phyloP scores from a whole-genome alignment of 2,329 filamentous ascomycete genomes.

The Curvularia hawaiiensis region DNA sequence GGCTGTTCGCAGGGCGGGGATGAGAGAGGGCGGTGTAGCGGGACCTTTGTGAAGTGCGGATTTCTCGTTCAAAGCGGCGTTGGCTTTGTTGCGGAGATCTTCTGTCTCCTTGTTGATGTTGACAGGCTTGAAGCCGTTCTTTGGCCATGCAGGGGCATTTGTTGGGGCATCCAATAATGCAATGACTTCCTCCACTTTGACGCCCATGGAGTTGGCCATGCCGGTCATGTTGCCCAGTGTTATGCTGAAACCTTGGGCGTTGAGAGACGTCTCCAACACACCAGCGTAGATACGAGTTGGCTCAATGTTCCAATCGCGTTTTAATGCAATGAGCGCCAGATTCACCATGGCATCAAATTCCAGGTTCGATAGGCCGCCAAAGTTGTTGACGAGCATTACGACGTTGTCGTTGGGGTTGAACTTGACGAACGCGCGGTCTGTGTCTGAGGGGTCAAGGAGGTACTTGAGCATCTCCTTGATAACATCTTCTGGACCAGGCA shows the following conservation, averaged over 20 bases:
- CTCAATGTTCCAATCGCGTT: constrained; percentile 55
- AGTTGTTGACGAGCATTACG: constrained; percentile 56
- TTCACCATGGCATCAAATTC: constrained; percentile 56
- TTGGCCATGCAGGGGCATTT: constrained; percentile 58
- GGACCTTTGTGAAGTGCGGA: constrained; percentile 31
- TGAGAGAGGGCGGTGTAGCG: constrained; percentile 49
- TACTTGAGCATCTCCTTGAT: constrained; percentile 56
- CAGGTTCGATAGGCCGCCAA: constrained; percentile 55
- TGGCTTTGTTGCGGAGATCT: constrained; percentile 35
- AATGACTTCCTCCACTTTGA: constrained; percentile 51
- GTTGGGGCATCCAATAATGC: constrained; percentile 57
- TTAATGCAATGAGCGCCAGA: constrained; percentile 48
- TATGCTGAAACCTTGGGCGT: constrained; percentile 62
- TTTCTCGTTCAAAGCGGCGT: constrained; percentile 30
- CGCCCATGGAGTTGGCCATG: constrained; percentile 50
- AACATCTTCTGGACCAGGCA: constrained; percentile 56
- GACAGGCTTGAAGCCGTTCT: constrained; percentile 50
- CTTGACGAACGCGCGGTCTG: constrained; percentile 56
- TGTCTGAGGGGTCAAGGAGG: constrained; percentile 54
- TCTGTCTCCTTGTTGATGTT: constrained; percentile 34
- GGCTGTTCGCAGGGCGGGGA: constrained; percentile 49
- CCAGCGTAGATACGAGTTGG: constrained; percentile 56
- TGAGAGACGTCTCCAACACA: constrained; percentile 59
- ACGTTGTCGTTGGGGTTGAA: constrained; percentile 54
- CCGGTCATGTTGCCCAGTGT: constrained; percentile 59